These are phyloP conservation scores for Eucalyptus pauciflora DNA, from an alignment of 345 rosid genomes.

Conservation along the genomic window DNA sequence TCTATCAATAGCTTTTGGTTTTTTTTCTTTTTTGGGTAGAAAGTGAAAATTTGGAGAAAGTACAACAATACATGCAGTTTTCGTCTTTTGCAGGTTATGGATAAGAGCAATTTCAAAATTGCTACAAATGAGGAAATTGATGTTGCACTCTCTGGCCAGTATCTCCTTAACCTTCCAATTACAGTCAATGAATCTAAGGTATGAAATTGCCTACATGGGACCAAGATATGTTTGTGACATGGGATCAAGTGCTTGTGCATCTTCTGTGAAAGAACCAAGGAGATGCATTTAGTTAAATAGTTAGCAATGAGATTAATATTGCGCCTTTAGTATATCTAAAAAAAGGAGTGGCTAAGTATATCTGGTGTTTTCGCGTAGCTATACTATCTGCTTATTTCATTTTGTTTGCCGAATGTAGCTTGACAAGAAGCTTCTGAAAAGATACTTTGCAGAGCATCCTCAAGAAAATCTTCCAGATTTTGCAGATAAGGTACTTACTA, in stretches of 20 bases:
- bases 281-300: neutral
- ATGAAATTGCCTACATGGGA: neutral
- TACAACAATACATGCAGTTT: neutral
- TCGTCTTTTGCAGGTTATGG: slow-evolving; percentile 45
- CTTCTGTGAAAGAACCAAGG: neutral
- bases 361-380: neutral
- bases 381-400: neutral
- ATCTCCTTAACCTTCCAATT: slow-evolving; percentile 88
- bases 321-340: neutral
- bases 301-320: neutral
- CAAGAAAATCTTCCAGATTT: slow-evolving; percentile 65
- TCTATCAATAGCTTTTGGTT: neutral
- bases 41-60: neutral
- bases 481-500: slow-evolving; percentile 60
- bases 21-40: neutral
- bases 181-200: slow-evolving; percentile 89
- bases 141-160: slow-evolving; percentile 83
- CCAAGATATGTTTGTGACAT: neutral
- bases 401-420: slow-evolving; percentile 42
- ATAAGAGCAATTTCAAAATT: slow-evolving; percentile 91
- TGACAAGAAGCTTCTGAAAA: slow-evolving; percentile 71
- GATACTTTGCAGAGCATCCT: slow-evolving; percentile 59
- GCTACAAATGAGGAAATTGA: slow-evolving; percentile 76
- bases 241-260: neutral
- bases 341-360: neutral